Evolutionary conservation across 176 grass and related monocot genomes (phyloP), one percentile per base, ranked within the genome.

Genomic region (Dendrocalamus sinicus): DNA sequence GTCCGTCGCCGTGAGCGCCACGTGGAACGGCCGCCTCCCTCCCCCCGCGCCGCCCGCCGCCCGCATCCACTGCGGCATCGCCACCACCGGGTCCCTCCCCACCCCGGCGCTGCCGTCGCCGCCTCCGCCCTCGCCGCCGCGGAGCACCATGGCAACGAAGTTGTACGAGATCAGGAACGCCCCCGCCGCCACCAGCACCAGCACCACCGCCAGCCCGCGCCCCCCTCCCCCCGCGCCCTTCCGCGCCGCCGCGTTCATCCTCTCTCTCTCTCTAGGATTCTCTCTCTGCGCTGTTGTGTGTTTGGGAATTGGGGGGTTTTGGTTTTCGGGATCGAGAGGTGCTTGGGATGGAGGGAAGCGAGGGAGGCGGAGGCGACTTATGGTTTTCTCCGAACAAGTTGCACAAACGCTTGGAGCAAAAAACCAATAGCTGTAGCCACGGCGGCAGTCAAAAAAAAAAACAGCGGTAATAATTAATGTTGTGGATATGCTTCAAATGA

Each of bases 1-100:
- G 37, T 91, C 87, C 6, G 89, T 89, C 53, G 93, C 87, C 22
- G 93, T 98, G 77, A 98, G 83, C 43, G 89, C 93, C 80, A 98
- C 93, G 52, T 98, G 93, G 89, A 93, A 98, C 62, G 89, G 76
- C 72, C 93, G 87, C 55, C 71, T 35, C 24, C 74, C 68, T 8
- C 53, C 79, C 59, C 19, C 67, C 3, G n/a, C 62, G 22, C 67
- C 20, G 39, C 83, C 66, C 1, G 48, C 77, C 44, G 60, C 66
- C 72, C 84, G 79, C 73, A 86, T 75, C 61, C 79, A 77, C 79
- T 58, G 66, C 22, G 85, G 91, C 89, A 93, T 93, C 66, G 75
- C 14, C 45, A 84, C 89, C 75, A 82, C 87, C 6, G 88, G 79
- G 88, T 90, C 93, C 64, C 75, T 87, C 35, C 10, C 81, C 43